A percentile compares a stretch with the other conserved stretches of the same genome.
Evolutionary conservation across 2,329 filamentous ascomycete genomes (phyloP).

Genomic region (Colletotrichum sidae): DNA sequence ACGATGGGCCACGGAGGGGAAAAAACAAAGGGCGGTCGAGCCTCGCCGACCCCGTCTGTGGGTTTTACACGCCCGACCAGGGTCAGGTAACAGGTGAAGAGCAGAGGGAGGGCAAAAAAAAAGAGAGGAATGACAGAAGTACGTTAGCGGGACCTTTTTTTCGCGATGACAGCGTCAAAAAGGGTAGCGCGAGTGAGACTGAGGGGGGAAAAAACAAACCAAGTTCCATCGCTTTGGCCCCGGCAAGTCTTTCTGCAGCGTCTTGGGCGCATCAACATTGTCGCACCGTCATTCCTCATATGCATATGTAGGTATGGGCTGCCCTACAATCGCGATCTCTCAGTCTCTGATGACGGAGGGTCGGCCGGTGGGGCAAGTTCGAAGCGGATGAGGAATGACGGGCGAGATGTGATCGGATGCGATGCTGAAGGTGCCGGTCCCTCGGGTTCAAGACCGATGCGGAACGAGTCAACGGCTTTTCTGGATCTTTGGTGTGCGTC

Average conservation of each 20-base stretch:
- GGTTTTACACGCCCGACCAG: constrained; percentile 14
- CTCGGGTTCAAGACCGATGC: constrained; percentile 6
- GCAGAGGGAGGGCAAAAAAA: constrained; percentile 7
- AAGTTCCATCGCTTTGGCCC: constrained; percentile 23
- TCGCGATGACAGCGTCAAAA: constrained; percentile 34
- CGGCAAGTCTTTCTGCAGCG: constrained; percentile 26
- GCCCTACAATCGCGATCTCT: constrained; percentile 25
- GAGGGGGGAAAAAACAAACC: neutral
- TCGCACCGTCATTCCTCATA: constrained; percentile 35
- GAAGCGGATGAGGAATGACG: constrained; percentile 17
- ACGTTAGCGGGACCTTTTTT: constrained; percentile 9
- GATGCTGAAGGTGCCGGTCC: neutral
- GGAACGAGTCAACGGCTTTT: too few relatives aligned
- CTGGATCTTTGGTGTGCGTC: neutral
- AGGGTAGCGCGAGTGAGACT: constrained; percentile 24
- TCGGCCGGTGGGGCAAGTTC: constrained; percentile 12
- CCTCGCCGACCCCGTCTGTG: neutral
- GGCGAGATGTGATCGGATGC: constrained; percentile 12
- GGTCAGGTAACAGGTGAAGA: neutral
- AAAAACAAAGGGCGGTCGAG: neutral
- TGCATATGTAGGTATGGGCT: constrained; percentile 13
- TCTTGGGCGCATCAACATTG: constrained; percentile 20
- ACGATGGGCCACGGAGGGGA: neutral
- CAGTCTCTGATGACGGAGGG: constrained; percentile 24
- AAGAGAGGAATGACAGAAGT: constrained; percentile 2